Percentiles rank a stretch among this genome's conserved stretches.
phyloP scores from a whole-genome alignment of 2,329 filamentous ascomycete species.

The Ophiosphaerella narmari region DNA sequence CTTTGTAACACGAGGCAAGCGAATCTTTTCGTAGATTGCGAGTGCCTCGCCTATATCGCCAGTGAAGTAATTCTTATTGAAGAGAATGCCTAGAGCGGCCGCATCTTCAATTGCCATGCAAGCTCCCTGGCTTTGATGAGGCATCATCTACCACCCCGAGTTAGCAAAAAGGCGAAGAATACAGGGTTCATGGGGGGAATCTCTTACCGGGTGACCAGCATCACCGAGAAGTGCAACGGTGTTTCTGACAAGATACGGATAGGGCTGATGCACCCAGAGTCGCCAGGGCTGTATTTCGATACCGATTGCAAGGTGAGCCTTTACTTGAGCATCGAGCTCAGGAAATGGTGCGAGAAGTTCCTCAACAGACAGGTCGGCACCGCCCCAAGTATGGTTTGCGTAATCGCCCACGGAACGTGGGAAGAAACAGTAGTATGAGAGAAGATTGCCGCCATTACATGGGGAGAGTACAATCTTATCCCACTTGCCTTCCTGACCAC shows the following conservation, averaged over 20 bases:
- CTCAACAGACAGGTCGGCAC: slow-evolving; percentile 57
- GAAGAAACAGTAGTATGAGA: slow-evolving; percentile 75
- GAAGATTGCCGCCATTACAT: slow-evolving; percentile 67
- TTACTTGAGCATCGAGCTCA: slow-evolving; percentile 62
- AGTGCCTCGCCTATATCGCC: slow-evolving; percentile 41
- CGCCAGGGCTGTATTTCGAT: slow-evolving; percentile 69
- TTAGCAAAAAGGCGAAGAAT: too few relatives aligned
- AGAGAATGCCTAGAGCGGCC: slow-evolving; percentile 65
- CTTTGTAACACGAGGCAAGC: slow-evolving; percentile 44
- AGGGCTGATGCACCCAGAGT: slow-evolving; percentile 67
- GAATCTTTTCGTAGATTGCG: slow-evolving; percentile 42
- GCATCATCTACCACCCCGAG: slow-evolving; percentile 59
- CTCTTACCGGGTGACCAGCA: slow-evolving; percentile 64
- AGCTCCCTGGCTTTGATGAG: slow-evolving; percentile 70
- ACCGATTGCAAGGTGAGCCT: slow-evolving; percentile 62
- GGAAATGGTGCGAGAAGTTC: slow-evolving; percentile 66
- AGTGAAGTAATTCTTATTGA: slow-evolving; percentile 54
- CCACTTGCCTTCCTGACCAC: slow-evolving; percentile 64
- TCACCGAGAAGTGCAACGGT: slow-evolving; percentile 66
- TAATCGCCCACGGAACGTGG: slow-evolving; percentile 65
- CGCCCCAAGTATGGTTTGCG: slow-evolving; percentile 63
- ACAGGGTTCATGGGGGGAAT: too few relatives aligned
- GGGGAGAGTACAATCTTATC: slow-evolving; percentile 74
- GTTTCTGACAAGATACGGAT: slow-evolving; percentile 60
- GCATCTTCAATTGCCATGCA: slow-evolving; percentile 72